Evolutionary conservation across 352 stramenopile genomes (phyloP).

Genomic region (Phytophthora pinifolia): DNA sequence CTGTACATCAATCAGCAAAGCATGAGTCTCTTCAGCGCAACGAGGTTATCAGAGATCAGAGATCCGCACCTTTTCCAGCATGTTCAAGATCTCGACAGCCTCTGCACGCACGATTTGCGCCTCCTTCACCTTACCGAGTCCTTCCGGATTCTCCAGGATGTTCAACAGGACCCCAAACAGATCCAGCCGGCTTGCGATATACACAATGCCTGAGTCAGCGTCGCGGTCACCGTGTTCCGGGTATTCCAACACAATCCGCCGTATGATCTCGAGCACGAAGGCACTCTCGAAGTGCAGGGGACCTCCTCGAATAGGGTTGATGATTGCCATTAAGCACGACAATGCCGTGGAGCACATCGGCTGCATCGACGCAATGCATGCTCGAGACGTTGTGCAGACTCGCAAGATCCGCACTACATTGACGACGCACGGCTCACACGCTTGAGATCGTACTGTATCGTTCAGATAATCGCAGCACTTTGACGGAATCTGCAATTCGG

Average conservation of each 20-base stretch:
- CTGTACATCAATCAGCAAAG: conserved; percentile 14
- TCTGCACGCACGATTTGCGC: conserved; percentile 60
- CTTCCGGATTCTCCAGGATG: conserved; percentile 64
- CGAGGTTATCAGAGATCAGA: neutral
- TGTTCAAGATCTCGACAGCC: conserved; percentile 79
- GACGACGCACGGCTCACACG: conserved; percentile 61
- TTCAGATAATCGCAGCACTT: conserved; percentile 71
- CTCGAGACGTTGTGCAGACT: conserved; percentile 56
- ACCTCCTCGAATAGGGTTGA: conserved; percentile 49
- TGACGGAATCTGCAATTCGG: conserved; percentile 58
- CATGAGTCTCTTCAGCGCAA: conserved; percentile 6
- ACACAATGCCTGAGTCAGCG: conserved; percentile 67
- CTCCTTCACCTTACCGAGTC: conserved; percentile 61
- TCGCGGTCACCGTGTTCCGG: conserved; percentile 67
- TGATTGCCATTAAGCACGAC: conserved; percentile 52
- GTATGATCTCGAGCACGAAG: conserved; percentile 74
- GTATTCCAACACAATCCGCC: conserved; percentile 66
- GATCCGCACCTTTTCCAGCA: conserved; percentile 65
- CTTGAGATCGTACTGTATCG: conserved; percentile 61
- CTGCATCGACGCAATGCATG: conserved; percentile 60
- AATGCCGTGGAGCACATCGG: conserved; percentile 55
- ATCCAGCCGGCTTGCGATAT: conserved; percentile 62
- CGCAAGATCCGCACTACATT: conserved; percentile 70
- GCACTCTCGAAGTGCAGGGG: conserved; percentile 66
- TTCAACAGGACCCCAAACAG: conserved; percentile 77